Conservation (phyloP, 352 stramenopile genomes). For the Blastocystis sp. region DNA sequence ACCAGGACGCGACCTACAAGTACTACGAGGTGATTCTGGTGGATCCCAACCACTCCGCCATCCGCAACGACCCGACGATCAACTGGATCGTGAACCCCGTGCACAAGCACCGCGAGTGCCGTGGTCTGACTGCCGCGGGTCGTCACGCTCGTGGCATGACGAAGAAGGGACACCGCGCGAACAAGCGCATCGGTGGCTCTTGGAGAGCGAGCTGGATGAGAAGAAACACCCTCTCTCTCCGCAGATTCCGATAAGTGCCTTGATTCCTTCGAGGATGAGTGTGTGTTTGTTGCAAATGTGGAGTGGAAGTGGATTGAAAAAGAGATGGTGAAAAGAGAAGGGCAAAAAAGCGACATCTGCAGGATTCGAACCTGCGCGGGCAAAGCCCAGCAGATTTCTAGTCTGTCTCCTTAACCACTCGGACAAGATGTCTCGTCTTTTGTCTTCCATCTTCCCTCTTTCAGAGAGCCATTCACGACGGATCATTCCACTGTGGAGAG, state of each 20-base stretch:
- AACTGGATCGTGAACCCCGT: slow-evolving; percentile 99
- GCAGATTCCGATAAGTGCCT: slow-evolving; percentile 91
- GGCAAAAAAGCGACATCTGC: slow-evolving; percentile 62
- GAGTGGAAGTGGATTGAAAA: background rate
- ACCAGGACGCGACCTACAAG: slow-evolving; percentile 99
- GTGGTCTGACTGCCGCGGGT: slow-evolving; percentile 78
- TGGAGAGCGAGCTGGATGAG: slow-evolving; percentile 93
- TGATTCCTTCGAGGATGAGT: background rate
- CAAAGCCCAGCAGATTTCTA: slow-evolving; percentile 69
- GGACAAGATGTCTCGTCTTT: slow-evolving; percentile 52
- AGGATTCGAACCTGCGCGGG: slow-evolving; percentile 69
- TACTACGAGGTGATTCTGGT: slow-evolving; percentile 99
- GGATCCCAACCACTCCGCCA: slow-evolving; percentile 93
- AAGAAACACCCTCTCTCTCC: slow-evolving; percentile 94
- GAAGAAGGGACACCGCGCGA: slow-evolving; percentile 96
- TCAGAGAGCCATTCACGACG: background rate
- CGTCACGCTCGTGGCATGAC: slow-evolving; percentile 91
- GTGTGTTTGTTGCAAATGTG: background rate
- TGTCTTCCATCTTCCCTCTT: background rate
- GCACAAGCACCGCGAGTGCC: slow-evolving; percentile 86
- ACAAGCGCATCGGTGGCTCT: slow-evolving; percentile 96
- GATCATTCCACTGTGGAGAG: too few relatives aligned
- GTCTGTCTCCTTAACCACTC: slow-evolving; percentile 70
- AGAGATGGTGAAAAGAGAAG: background rate
- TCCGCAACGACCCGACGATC: slow-evolving; percentile 96